These are phyloP conservation scores for Heimioporus sp. DNA, from an alignment of 768 basidiomycete genomes.

Conservation along the genomic window DNA sequence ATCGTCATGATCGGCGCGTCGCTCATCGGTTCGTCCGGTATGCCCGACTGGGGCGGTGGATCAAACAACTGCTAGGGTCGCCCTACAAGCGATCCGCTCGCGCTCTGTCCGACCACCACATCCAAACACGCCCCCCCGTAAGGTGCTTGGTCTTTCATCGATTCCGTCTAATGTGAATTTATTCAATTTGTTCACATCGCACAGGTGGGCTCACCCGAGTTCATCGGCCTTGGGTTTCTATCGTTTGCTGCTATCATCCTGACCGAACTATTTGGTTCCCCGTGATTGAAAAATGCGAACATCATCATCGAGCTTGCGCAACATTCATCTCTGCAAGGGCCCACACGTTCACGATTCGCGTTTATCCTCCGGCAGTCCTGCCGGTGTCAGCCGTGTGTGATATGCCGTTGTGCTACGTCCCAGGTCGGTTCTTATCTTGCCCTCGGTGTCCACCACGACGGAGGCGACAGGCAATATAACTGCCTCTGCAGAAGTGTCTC, in stretches of 20 bases:
- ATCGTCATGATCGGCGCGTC: conserved; percentile 80
- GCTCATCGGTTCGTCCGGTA: conserved; percentile 71
- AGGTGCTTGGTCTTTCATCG: conserved; percentile 18
- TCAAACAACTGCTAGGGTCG: conserved; percentile 64
- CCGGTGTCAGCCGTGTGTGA: conserved; percentile 62
- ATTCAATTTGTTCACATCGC: not conserved
- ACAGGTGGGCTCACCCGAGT: conserved; percentile 76
- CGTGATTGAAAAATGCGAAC: conserved; percentile 79
- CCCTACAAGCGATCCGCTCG: conserved; percentile 65
- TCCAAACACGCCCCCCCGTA: conserved; percentile 69
- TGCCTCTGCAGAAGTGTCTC: conserved; percentile 79
- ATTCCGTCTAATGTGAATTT: not conserved
- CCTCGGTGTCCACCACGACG: conserved; percentile 67
- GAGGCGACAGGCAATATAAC: conserved; percentile 87
- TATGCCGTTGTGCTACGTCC: conserved; percentile 18
- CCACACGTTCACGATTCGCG: conserved; percentile 69
- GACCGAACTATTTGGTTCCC: conserved; percentile 82
- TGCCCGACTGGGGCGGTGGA: conserved; percentile 83
- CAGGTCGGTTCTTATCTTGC: conserved; percentile 3
- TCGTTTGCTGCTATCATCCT: conserved; percentile 75
- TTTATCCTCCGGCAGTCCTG: conserved; percentile 70
- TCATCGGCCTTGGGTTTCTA: conserved; percentile 85
- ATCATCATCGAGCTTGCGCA: conserved; percentile 44
- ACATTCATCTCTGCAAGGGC: conserved; percentile 43
- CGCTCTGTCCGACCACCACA: conserved; percentile 66